These are phyloP conservation scores for Pythium pyrilobum DNA, from an alignment of 352 stramenopile species.

Conservation along the genomic window DNA sequence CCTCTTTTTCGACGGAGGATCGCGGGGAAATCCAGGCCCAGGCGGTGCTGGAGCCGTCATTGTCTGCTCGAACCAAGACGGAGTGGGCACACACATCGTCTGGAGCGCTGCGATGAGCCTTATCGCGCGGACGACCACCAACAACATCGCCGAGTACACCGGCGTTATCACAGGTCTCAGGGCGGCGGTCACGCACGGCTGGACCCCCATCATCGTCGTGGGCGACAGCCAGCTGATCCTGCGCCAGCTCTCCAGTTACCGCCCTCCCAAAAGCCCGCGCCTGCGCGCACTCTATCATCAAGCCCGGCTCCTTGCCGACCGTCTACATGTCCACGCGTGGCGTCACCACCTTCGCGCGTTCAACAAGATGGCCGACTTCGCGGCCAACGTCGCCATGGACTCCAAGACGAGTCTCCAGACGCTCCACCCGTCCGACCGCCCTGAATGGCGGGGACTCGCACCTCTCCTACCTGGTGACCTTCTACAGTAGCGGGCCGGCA, in stretches of 20 bases:
- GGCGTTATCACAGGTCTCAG: background rate
- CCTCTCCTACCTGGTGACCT: too few species aligned
- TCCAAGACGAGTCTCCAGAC: too few species aligned
- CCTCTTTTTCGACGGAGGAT: slow-evolving; percentile 4
- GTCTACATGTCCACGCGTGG: background rate
- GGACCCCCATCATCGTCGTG: background rate
- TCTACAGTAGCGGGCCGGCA: too few species aligned
- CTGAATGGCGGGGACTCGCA: too few species aligned
- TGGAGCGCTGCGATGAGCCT: background rate
- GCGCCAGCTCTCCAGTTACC: background rate
- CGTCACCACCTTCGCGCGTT: background rate
- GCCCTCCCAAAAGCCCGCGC: background rate
- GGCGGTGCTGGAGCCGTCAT: background rate
- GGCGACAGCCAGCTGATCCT: slow-evolving; percentile 9
- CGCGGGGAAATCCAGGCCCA: background rate
- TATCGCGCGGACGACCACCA: background rate
- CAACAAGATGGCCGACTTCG: slow-evolving; percentile 2
- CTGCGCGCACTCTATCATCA: background rate
- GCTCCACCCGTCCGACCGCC: too few species aligned
- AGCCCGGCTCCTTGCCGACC: background rate
- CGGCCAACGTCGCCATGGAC: slow-evolving; percentile 1
- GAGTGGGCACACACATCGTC: background rate
- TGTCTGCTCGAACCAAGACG: background rate
- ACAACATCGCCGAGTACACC: slow-evolving; percentile 2
- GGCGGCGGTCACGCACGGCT: background rate